Evolutionary conservation across 163 green algal species (phyloP), one percentile per base, ranked within the genome.

Genomic region (Coccomyxa subellipsoidea): DNA sequence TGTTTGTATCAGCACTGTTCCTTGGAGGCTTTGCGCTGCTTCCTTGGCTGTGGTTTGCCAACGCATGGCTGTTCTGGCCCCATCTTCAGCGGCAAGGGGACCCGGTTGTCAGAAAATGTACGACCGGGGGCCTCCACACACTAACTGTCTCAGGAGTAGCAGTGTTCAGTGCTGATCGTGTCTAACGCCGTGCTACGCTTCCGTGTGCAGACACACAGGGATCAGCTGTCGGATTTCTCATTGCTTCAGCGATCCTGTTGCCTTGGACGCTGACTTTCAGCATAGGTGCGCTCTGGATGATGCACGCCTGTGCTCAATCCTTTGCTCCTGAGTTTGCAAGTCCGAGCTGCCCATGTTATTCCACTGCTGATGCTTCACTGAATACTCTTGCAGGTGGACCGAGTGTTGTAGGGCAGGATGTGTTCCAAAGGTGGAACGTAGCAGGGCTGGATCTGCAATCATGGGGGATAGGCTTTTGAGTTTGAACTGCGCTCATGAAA

Each of bases 41-140:
- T 34, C 88, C 88, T 15, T 81, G 86, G 53, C 35, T 92, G n/a
- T 92, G 89, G 89, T 47, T 84, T 31, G 76, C 81, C 31, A 92
- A 92, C 38, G 82, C 88, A 0, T 92, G 89, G 89, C 85, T 92
- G 12, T 92, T 92, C 73, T 92, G 89, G 89, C 89, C 87, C 0
- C 80, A 89, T 38, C 89, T 92, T 37, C 32, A 76, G 81, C 18
- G 76, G 37, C 35, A 82, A n/a, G 69, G 77, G 0, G 86, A 92
- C 72, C 32, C 23, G 0, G 32, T 38, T 34, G 32, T 77, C 32
- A 34, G 32, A 40, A 38, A 77, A 47, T 82, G 53, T 54, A 10
- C 38, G 34, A n/a, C 27, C 29, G 76, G 37, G 59, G 38, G 12
- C 38, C 0, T 59, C 29, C 21, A 9, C 32, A 35, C n/a, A 4